Base-by-base conservation (phyloP, 1,139 yeast species). In the Geotrichum siamense region DNA sequence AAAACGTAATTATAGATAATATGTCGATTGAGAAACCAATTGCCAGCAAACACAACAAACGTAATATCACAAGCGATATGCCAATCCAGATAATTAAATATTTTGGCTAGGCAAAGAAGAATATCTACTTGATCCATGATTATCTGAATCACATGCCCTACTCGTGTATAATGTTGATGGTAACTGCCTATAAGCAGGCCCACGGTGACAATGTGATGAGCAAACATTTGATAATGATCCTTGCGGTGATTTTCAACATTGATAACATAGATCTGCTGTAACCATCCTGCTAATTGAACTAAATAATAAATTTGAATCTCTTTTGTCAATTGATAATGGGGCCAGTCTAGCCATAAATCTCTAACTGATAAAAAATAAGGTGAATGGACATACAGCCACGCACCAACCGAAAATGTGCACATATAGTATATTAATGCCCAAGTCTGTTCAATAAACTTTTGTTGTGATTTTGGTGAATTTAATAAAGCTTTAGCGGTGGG, bases 91-190 rank as follows among this genome's bases (percentile, higher is more conserved):
- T 87, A 87, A 60, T 79, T 82, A 53, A 85, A 68, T 65, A 85
- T 69, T 61, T 87, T 87, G 17, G 96, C 95, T 2, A 70, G 64
- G 0, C 91, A 69, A 35, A 87, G 68, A 52, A 78, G 68, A 35
- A 81, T 75, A 60, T 87, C 96, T 38, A 79, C 93, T 28, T 78
- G 69, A 63, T 87, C 96, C 95, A 87, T 86, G 51, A 84, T 67
- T 54, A 81, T 72, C 55, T 85, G 65, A 39, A 87, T 80, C 37
- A 81, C 74, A 62, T 85, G 85, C 26, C 96, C 96, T 46, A 85
- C 75, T 37, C 87, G 72, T 31, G 80, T 77, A 61, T 77, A 82
- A 63, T 82, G 79, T 58, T 76, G 79, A 56, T 71, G 71, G 61
- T 86, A 87, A 1, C 93, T 81, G 1, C 93, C 93, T 17, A 74